These are phyloP conservation scores for Flammula alnicola DNA, from an alignment of 1,284 basidiomycete species.

Conservation along the genomic window DNA sequence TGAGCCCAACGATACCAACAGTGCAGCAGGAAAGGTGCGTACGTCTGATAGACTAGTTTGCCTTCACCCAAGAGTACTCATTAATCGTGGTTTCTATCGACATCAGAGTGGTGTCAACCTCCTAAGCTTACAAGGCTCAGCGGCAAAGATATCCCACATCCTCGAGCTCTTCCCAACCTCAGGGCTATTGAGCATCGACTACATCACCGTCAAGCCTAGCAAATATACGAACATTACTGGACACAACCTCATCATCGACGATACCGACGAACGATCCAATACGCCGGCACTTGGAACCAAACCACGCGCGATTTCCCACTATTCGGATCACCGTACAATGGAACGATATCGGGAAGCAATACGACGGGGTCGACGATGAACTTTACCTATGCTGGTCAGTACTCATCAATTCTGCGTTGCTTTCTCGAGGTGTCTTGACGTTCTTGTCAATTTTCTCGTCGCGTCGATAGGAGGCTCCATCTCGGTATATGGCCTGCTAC, in stretches of 20 bases:
- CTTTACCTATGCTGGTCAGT: slow-evolving; percentile 10
- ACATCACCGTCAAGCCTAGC: slow-evolving; percentile 6
- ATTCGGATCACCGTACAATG: slow-evolving; percentile 7
- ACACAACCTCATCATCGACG: slow-evolving; percentile 9
- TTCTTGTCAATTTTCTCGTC: too few relatives aligned
- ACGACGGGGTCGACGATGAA: slow-evolving; percentile 11
- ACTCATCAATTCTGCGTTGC: not conserved
- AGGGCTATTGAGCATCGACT: slow-evolving; percentile 11
- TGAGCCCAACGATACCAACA: not conserved
- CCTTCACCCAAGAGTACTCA: not conserved
- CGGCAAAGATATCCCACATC: too few relatives aligned
- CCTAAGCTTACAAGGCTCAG: too few relatives aligned
- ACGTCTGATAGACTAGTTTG: not conserved
- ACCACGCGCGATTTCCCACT: not conserved
- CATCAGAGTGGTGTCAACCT: too few relatives aligned
- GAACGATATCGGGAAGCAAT: slow-evolving; percentile 9
- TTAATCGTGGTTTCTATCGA: too few relatives aligned
- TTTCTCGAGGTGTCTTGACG: not conserved
- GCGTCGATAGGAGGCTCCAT: slow-evolving; percentile 4
- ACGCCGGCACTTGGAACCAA: slow-evolving; percentile 7
- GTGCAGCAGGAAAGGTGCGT: not conserved
- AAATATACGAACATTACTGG: not conserved
- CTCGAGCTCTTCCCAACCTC: slow-evolving; percentile 2
- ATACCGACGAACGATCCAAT: slow-evolving; percentile 2
- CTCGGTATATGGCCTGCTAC: slow-evolving; percentile 7